Evolutionary conservation across 1,139 yeast species (phyloP).

Genomic region (Candida dubliniensis): DNA sequence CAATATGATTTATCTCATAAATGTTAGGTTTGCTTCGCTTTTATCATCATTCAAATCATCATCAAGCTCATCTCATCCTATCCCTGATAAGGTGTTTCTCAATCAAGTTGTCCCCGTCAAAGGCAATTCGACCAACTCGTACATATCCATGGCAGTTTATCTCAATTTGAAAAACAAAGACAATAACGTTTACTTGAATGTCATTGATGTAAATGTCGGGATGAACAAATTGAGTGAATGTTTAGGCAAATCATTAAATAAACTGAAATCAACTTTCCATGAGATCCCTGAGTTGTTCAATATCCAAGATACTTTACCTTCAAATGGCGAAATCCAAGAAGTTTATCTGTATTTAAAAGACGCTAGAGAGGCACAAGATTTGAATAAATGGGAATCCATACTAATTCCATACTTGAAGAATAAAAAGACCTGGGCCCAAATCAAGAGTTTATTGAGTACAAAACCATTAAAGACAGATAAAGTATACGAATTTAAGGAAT

Average conservation of each 20-base stretch:
- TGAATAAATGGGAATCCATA: conserved; percentile 32
- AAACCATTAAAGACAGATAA: conserved; percentile 14
- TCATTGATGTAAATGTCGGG: conserved; percentile 62
- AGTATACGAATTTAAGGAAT: conserved; percentile 34
- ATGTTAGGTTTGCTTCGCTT: conserved; percentile 44
- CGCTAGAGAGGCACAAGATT: conserved; percentile 19
- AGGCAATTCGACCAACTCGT: conserved; percentile 42
- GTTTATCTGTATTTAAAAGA: conserved; percentile 24
- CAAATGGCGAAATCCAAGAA: conserved; percentile 21
- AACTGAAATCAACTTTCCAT: conserved; percentile 16
- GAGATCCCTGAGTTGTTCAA: conserved; percentile 34
- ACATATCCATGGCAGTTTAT: conserved; percentile 44
- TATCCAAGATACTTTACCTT: conserved; percentile 4
- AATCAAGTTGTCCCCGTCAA: conserved; percentile 40
- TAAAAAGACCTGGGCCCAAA: conserved; percentile 24
- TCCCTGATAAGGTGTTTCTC: conserved; percentile 28
- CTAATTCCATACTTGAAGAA: conserved; percentile 37
- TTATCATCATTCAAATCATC: conserved; percentile 34
- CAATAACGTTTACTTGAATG: conserved; percentile 44
- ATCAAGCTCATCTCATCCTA: conserved; percentile 13
- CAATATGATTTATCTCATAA: conserved; percentile 42
- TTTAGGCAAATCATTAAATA: conserved; percentile 60
- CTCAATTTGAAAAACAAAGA: conserved; percentile 43
- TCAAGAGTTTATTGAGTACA: conserved; percentile 19
- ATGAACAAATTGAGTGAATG: conserved; percentile 71